Evolutionary conservation across 139 green algal species (phyloP), one percentile per base, ranked within the genome.

Genomic region (Auxenochlorella pyrenoidosa): DNA sequence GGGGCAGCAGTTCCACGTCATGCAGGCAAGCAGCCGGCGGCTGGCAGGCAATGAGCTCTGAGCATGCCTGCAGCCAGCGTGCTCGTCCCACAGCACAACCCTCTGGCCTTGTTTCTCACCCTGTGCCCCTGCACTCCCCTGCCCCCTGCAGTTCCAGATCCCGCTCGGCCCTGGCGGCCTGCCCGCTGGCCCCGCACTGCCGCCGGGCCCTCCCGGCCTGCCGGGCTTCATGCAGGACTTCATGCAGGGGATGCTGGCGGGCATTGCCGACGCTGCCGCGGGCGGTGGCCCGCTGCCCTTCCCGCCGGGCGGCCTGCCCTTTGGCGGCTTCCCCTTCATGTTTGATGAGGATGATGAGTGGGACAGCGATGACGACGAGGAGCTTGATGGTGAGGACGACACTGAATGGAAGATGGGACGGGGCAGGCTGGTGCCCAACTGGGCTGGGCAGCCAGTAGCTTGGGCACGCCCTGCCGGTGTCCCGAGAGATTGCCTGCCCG

Each of bases 1-100:
- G 0, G 73, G 73, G 8, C 60, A 85, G 60, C 59, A 85, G 26
- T 2, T 85, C 8, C 79, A 85, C 60, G 60, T 85, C 38, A 85
- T 85, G 79, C 59, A 85, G 79, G 79, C 41, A 22, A 76, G 79
- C 21, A 24, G 59, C 4, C 10, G 19, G 38, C 26, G 0, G 10
- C 51, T 54, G n/a, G 75, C 5, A 28, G 75, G 72, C 18, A 12
- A 1, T n/a, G n/a, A n/a, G n/a, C 47, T 2, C 5, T 79, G 40
- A 36, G 22, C 24, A 34, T 0, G 22, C 40, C 22, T 36, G 38
- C 71, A 43, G 38, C 71, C n/a, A 30, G 60, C 60, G 21, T 71
- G 63, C 63, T n/a, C n/a, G n/a, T n/a, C n/a, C n/a, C n/a, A n/a
- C n/a, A n/a, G n/a, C n/a, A n/a, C n/a, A n/a, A n/a, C n/a, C n/a